Evolutionary conservation across 2,329 filamentous ascomycete species (phyloP), one percentile per base, ranked within the genome.

Genomic region (Aspergillus novoparasiticus): DNA sequence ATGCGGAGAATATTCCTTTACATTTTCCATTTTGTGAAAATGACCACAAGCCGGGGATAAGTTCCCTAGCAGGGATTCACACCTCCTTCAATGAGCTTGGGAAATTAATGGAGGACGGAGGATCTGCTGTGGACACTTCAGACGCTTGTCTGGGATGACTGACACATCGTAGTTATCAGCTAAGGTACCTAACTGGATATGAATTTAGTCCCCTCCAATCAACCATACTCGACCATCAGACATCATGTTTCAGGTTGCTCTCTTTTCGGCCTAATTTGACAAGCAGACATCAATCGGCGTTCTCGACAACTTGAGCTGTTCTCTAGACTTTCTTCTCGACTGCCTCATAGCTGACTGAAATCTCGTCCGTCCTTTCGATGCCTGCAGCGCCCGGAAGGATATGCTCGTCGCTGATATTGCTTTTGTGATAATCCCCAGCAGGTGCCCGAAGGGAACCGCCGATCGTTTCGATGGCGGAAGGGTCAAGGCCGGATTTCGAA

Each of bases 251-350:
- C 39, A n/a, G 39, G 8, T 41, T 9, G 16, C 19, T 41, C 39
- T 41, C 16, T 1, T n/a, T 19, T n/a, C 39, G 19, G 19, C 39
- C 16, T 19, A 41, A 8, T 9, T n/a, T 41, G 39, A n/a, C 39
- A 41, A 41, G 39, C 6, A 41, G 39, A n/a, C 19, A 41, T 41
- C 16, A 8, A 41, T 41, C 19, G 39, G 39, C 39, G 16, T n/a
- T n/a, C 19, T 41, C 19, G 2, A 41, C 16, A 41, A 19, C 6
- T 16, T 41, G 19, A n/a, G 39, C 39, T 6, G 39, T n/a, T 41
- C 16, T 14, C 39, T 41, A 41, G 39, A 41, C 39, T 79, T 81
- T 64, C 73, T 71, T 68, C 78, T 84, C 72, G 80, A 78, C 73
- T 11, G n/a, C 10, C 23, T 58, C 56, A 16, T 58, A 58, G 41